Evolutionary conservation across 2,329 filamentous ascomycete genomes (phyloP).

Genomic region (Monilinia fructigena): DNA sequence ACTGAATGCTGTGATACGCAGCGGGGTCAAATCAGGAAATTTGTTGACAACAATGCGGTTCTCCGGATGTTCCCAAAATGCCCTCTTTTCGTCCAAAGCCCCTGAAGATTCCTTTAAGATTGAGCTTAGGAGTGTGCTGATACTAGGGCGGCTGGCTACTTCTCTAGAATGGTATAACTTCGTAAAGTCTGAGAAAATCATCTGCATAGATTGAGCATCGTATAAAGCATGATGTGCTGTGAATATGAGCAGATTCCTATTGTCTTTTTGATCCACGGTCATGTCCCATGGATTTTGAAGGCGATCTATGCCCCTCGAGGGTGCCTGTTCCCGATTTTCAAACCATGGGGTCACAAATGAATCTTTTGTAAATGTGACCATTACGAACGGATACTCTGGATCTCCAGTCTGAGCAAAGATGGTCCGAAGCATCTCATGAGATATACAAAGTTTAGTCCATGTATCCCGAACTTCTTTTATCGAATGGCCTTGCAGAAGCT

Average conservation of each 20-base stretch:
- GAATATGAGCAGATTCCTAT: slow-evolving; percentile 30
- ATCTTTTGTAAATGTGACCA: slow-evolving; percentile 60
- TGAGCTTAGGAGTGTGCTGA: slow-evolving; percentile 46
- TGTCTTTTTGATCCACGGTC: slow-evolving; percentile 21
- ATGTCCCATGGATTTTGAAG: slow-evolving; percentile 37
- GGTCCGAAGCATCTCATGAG: slow-evolving; percentile 72
- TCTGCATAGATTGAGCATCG: slow-evolving; percentile 71
- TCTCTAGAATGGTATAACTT: slow-evolving; percentile 41
- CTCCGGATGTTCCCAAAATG: slow-evolving; percentile 64
- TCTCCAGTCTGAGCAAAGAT: slow-evolving; percentile 67
- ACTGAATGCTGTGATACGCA: slow-evolving; percentile 44
- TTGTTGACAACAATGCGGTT: slow-evolving; percentile 57
- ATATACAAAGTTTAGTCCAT: slow-evolving; percentile 55
- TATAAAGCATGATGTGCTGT: slow-evolving; percentile 74
- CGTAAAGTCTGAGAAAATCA: slow-evolving; percentile 61
- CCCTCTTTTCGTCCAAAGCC: slow-evolving; percentile 40
- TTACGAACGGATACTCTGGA: slow-evolving; percentile 63
- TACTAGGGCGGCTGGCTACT: slow-evolving; percentile 35
- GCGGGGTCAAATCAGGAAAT: slow-evolving; percentile 76
- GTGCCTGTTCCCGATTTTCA: slow-evolving; percentile 22
- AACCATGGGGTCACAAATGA: slow-evolving; percentile 44
- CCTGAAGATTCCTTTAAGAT: slow-evolving; percentile 45
- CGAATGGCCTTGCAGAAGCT: slow-evolving; percentile 46
- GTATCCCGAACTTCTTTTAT: slow-evolving; percentile 50
- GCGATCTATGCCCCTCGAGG: slow-evolving; percentile 19